Conservation (phyloP, 768 basidiomycete species). For the Naematelia aurantialba region DNA sequence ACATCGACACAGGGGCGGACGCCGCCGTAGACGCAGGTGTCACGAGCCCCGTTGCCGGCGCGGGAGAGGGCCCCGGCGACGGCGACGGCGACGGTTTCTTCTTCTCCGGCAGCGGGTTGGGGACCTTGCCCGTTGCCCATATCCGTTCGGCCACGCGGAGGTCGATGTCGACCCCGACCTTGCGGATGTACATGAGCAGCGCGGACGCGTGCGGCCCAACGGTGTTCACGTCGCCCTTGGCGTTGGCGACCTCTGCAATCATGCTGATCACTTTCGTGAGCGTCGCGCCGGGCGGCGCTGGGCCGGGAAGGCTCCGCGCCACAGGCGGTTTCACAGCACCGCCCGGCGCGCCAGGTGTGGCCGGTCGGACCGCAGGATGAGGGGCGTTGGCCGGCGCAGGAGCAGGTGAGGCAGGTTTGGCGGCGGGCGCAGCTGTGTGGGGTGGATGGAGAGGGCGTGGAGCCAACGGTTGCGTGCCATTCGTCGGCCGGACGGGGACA, state of each 20-base stretch:
- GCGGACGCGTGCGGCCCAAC: constrained; percentile 40
- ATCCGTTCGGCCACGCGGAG: constrained; percentile 35
- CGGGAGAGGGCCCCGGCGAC: not conserved
- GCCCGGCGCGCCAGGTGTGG: not conserved
- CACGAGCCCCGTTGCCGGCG: not conserved
- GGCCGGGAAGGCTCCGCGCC: constrained; percentile 22
- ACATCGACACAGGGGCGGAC: no score
- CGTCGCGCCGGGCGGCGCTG: constrained; percentile 39
- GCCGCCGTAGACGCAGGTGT: no score
- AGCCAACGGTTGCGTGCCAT: constrained; percentile 2
- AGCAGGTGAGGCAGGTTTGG: not conserved
- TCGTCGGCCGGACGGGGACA: no score
- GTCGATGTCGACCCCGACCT: constrained; percentile 42
- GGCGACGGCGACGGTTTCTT: not conserved
- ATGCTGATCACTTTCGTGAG: constrained; percentile 37
- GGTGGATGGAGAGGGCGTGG: not conserved
- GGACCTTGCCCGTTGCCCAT: constrained; percentile 41
- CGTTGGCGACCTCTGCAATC: constrained; percentile 41
- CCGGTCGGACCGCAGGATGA: not conserved
- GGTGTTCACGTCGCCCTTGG: constrained; percentile 36
- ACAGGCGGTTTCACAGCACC: not conserved
- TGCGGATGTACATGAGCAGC: constrained; percentile 36
- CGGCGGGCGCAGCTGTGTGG: not conserved
- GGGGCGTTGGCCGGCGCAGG: not conserved
- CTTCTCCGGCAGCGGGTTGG: constrained; percentile 20